Evolutionary conservation across 371 early-diverging fungal species (phyloP).

Genomic region (Mucor circinelloides): DNA sequence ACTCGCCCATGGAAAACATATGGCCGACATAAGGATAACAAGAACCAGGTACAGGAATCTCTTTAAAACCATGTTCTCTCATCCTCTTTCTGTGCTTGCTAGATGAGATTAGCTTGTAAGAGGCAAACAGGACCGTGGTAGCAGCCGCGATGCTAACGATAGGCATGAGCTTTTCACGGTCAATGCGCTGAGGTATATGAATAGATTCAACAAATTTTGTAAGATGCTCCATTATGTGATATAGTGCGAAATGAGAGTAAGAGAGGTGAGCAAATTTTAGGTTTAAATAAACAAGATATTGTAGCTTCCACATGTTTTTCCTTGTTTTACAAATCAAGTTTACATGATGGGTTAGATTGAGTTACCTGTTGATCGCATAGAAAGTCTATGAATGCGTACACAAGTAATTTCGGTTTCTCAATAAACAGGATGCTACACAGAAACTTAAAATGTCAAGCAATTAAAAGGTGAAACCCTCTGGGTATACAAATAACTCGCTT

Average conservation of each 20-base stretch:
- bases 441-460: neutral
- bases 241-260: too few relatives aligned
- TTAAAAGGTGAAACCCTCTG: neutral
- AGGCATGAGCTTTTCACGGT: neutral
- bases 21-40: constrained; percentile 17
- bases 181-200: neutral
- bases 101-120: neutral
- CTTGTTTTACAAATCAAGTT: too few relatives aligned
- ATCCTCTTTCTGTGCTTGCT: neutral
- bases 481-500: neutral
- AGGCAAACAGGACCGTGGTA: neutral
- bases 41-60: constrained; percentile 15
- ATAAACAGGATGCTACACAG: neutral
- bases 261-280: too few relatives aligned
- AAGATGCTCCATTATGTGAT: neutral
- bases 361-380: too few relatives aligned
- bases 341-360: too few relatives aligned
- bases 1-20: constrained; percentile 16
- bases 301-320: too few relatives aligned
- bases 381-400: too few relatives aligned
- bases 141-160: constrained; percentile 1
- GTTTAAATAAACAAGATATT: too few relatives aligned
- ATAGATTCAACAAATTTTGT: neutral
- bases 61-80: neutral
- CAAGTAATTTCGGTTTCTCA: neutral